Percentiles rank a stretch among this genome's conserved stretches.
Conservation (phyloP, 805 yeast genomes). For the Wickerhamomyces hampshirensis region DNA sequence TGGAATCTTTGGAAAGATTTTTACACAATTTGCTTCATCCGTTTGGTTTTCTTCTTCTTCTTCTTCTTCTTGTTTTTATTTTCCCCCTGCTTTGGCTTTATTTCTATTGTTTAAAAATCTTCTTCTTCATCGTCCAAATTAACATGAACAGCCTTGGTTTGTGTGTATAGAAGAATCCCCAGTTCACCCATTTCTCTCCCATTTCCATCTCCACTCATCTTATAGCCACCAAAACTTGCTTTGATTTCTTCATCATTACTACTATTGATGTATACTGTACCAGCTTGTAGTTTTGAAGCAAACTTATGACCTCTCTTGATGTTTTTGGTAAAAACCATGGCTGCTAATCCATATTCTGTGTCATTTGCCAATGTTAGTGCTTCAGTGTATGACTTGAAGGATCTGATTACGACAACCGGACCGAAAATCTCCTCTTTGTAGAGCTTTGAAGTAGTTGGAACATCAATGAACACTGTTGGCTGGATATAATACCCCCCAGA, state of each 20-base stretch:
- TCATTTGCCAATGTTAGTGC: constrained; percentile 66
- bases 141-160: constrained; percentile 71
- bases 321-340: constrained; percentile 71
- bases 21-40: no score
- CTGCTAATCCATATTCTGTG: constrained; percentile 75
- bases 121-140: constrained; percentile 37
- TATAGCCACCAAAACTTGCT: constrained; percentile 80
- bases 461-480: constrained; percentile 76
- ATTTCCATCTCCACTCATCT: constrained; percentile 67
- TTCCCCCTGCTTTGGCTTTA: no score
- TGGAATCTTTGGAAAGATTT: no score
- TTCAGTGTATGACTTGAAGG: constrained; percentile 63
- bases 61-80: no score
- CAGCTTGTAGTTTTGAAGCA: constrained; percentile 58
- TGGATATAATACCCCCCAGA: constrained; percentile 59
- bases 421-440: constrained; percentile 85
- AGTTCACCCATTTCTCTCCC: constrained; percentile 69
- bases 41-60: no score
- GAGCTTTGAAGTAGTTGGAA: constrained; percentile 57
- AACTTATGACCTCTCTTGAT: constrained; percentile 59
- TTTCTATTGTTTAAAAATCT: not conserved
- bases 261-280: constrained; percentile 66
- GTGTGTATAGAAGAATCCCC: constrained; percentile 67
- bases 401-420: constrained; percentile 70
- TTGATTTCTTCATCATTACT: constrained; percentile 60